Evolutionary conservation across 176 grass and related monocot species (phyloP).

Genomic region (Pontederia paniculata): DNA sequence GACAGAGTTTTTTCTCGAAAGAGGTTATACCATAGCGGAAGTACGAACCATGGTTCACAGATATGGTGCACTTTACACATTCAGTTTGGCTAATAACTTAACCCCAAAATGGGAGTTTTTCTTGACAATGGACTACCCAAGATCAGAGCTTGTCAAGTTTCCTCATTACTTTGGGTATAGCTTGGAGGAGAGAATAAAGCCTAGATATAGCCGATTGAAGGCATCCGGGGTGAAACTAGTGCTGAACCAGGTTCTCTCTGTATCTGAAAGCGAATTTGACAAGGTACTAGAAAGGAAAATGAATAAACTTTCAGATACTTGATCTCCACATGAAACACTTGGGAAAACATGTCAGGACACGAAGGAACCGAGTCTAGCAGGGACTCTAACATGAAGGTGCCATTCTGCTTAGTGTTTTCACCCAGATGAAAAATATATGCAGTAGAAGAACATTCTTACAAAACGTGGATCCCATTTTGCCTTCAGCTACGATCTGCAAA

Average conservation of each 20-base stretch:
- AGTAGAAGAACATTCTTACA: too few species aligned
- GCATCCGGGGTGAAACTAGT: slow-evolving; percentile 52
- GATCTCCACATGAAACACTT: not conserved
- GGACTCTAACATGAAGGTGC: too few species aligned
- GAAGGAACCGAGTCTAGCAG: too few species aligned
- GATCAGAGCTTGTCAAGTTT: slow-evolving; percentile 77
- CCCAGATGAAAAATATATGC: too few species aligned
- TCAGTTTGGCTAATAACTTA: slow-evolving; percentile 74
- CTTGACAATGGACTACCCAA: slow-evolving; percentile 64
- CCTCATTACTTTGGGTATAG: slow-evolving; percentile 87
- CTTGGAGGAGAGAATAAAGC: slow-evolving; percentile 61
- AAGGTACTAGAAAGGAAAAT: slow-evolving; percentile 44
- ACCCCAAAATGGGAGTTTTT: slow-evolving; percentile 81
- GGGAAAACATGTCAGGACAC: too few species aligned
- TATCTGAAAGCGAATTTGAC: slow-evolving; percentile 53
- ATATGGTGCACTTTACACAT: slow-evolving; percentile 66
- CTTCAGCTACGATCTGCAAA: too few species aligned
- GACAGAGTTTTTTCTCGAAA: slow-evolving; percentile 62
- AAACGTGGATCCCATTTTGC: too few species aligned
- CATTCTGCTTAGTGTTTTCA: too few species aligned
- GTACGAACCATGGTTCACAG: slow-evolving; percentile 66
- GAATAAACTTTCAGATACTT: slow-evolving; percentile 1
- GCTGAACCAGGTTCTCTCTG: slow-evolving; percentile 61
- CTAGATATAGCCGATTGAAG: slow-evolving; percentile 48
- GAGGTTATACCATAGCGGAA: slow-evolving; percentile 49